Conservation (phyloP, 2,329 filamentous ascomycete species). For the Aspergillus tubingensis region DNA sequence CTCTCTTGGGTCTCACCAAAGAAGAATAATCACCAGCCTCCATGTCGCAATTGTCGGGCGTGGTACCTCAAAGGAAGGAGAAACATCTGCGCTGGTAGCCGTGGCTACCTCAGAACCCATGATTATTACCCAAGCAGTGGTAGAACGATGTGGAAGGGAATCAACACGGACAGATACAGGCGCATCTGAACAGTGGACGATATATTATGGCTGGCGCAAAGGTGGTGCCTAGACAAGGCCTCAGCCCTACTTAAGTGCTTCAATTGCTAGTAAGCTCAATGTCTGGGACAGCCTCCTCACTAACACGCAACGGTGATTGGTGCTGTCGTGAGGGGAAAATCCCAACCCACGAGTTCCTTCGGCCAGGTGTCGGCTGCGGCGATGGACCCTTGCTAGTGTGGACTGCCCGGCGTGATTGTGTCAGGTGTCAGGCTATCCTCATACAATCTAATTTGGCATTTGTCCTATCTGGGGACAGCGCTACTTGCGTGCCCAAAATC, state of each 20-base stretch:
- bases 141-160: neutral
- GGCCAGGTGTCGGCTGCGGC: neutral
- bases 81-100: neutral
- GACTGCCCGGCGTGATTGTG: neutral
- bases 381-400: neutral
- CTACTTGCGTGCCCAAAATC: neutral
- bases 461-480: no score
- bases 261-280: neutral
- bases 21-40: conserved; percentile 10
- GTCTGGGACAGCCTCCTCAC: no score
- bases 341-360: conserved; percentile 4
- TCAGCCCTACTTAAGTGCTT: neutral
- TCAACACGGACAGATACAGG: neutral
- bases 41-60: conserved; percentile 7
- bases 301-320: neutral
- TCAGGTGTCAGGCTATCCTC: neutral
- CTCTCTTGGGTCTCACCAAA: conserved; percentile 3
- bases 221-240: neutral
- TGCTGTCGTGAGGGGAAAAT: neutral
- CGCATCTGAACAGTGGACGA: neutral
- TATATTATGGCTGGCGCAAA: neutral
- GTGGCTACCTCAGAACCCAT: neutral
- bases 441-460: no score
- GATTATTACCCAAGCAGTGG: neutral
- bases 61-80: neutral